Evolutionary conservation across 345 rosid species (phyloP), one percentile per base, ranked within the genome.

Genomic region (Odontarrhena argentea): DNA sequence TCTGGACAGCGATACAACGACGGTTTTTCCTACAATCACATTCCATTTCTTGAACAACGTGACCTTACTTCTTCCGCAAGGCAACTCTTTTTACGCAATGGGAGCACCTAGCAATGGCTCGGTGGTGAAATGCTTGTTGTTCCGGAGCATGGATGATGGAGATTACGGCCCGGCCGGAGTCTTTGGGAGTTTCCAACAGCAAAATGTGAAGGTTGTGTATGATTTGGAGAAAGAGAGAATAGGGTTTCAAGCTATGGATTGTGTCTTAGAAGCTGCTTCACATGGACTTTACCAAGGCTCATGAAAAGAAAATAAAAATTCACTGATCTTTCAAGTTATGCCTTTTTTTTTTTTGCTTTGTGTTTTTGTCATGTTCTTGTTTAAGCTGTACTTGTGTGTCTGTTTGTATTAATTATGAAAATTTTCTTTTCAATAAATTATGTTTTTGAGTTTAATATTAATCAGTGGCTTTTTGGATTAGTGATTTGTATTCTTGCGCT

Each of bases 141-240:
- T 85, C 55, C 89, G 82, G 55, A 77, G 82, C 77, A 87, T 87
- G 96, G 83, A 84, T 49, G 92, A 82, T 53, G 87, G 77, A 2
- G 80, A 83, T 9, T 74, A 79, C 38, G 98, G 98, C 55, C 95
- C 95, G 0, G 91, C 89, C 1, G 95, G 85, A 3, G 86, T 89
- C 9, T 84, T 86, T 6, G 95, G 95, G 74, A 89, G 87, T 74
- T 92, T 87, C 77, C 98, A 92, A 14, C 98, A 92, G 51, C 96
- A 89, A 49, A 82, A 92, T 69, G 76, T 89, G 66, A 67, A 84
- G 60, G 87, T 92, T 28, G 85, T 87, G 9, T 89, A 92, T 79
- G 95, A 92, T 73, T 74, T 92, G 83, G 84, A 77, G 80, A 82
- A 82, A 11, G 86, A 79, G 47, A 89, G 95, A 68, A 74, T 92